Evolutionary conservation across 768 basidiomycete species (phyloP).

Genomic region (Panaeolus papilionaceus): DNA sequence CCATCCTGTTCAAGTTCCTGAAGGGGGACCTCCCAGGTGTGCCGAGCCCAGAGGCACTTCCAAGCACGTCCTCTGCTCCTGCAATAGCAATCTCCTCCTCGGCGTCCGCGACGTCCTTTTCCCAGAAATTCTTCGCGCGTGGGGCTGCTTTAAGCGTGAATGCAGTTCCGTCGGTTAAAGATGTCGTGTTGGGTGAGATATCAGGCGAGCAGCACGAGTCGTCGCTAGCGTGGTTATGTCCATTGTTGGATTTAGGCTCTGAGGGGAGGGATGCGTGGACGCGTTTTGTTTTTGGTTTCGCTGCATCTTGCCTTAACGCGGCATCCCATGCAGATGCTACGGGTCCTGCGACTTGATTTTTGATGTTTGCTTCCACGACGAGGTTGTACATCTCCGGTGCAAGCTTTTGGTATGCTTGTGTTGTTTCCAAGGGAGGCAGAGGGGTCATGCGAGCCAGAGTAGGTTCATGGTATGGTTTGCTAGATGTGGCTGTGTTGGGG

Average conservation of each 20-base stretch:
- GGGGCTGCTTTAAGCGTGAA: slow-evolving; percentile 13
- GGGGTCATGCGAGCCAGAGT: slow-evolving; percentile 46
- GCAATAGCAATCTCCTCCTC: slow-evolving; percentile 24
- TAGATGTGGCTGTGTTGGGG: slow-evolving; percentile 31
- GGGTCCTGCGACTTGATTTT: slow-evolving; percentile 62
- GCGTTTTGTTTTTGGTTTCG: slow-evolving; percentile 2
- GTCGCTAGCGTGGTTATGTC: not conserved
- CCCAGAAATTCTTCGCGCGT: slow-evolving; percentile 31
- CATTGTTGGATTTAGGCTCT: slow-evolving; percentile 1
- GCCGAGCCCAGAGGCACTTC: not conserved
- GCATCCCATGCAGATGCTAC: slow-evolving; percentile 59
- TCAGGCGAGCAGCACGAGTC: slow-evolving; percentile 4
- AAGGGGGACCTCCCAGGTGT: slow-evolving; percentile 15
- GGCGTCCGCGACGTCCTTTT: slow-evolving; percentile 25
- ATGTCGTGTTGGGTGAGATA: not conserved
- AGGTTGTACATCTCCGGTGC: slow-evolving; percentile 68
- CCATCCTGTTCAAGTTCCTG: slow-evolving; percentile 16
- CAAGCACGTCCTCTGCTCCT: slow-evolving; percentile 14
- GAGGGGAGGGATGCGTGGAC: not conserved
- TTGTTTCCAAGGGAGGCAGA: slow-evolving; percentile 33
- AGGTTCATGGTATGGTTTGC: slow-evolving; percentile 37
- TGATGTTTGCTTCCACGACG: slow-evolving; percentile 67
- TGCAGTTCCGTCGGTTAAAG: slow-evolving; percentile 2
- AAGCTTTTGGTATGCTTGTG: slow-evolving; percentile 47
- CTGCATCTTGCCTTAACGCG: slow-evolving; percentile 27